phyloP scores from a whole-genome alignment of 306 rosid species.

The Vachellia collinsii region DNA sequence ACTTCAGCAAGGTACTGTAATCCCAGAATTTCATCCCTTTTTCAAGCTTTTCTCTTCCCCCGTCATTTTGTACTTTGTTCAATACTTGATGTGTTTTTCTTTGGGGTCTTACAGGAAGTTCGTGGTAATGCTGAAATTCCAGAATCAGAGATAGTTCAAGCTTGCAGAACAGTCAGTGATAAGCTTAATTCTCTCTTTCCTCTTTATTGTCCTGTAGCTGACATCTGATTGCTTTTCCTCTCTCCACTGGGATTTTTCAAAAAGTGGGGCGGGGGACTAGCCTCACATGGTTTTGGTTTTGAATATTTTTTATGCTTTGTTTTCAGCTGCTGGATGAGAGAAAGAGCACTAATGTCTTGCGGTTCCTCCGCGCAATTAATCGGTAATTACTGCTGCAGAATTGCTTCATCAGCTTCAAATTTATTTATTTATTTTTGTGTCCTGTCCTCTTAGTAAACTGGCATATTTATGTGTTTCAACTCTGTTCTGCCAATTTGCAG shows the following conservation, averaged over 20 bases:
- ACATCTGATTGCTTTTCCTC: slow-evolving; percentile 24
- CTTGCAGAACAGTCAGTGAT: slow-evolving; percentile 80
- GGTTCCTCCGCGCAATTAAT: slow-evolving; percentile 79
- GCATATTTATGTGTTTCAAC: slow-evolving; percentile 31
- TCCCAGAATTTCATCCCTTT: slow-evolving; percentile 19
- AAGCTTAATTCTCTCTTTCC: slow-evolving; percentile 21
- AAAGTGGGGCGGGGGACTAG: neutral
- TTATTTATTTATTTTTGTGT: neutral
- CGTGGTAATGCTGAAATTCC: slow-evolving; percentile 82
- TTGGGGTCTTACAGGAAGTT: slow-evolving; percentile 63
- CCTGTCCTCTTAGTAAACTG: neutral
- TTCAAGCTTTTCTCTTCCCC: neutral
- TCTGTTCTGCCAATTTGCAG: slow-evolving; percentile 46
- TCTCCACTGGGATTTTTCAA: neutral
- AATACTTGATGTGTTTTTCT: slow-evolving; percentile 1
- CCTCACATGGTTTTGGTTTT: slow-evolving; percentile 21
- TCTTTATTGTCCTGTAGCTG: slow-evolving; percentile 28
- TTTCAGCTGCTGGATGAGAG: slow-evolving; percentile 86
- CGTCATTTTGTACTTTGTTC: neutral
- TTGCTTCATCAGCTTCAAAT: slow-evolving; percentile 10
- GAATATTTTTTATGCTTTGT: slow-evolving; percentile 27
- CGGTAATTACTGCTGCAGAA: slow-evolving; percentile 46
- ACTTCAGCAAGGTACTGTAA: slow-evolving; percentile 83
- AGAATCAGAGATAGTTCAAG: slow-evolving; percentile 92
- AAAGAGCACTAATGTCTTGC: slow-evolving; percentile 67